phyloP scores from a whole-genome alignment of 116 monocot genomes.

The Iris pallida region DNA sequence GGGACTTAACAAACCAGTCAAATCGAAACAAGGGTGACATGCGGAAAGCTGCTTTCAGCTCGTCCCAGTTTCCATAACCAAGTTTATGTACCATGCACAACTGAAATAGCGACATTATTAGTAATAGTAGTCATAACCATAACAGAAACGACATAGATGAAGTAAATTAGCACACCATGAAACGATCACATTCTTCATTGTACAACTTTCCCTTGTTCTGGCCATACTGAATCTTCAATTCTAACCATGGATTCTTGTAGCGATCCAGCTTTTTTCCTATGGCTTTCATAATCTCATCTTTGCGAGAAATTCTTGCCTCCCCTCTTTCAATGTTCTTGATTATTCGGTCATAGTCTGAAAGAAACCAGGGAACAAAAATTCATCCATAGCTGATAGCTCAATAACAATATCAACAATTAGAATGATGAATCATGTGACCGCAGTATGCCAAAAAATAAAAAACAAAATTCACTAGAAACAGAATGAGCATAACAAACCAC shows the following conservation, averaged over 20 bases:
- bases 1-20: slow-evolving; percentile 99
- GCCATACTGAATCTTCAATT: slow-evolving; percentile 98
- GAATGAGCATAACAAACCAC: slow-evolving; percentile 34
- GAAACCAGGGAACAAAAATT: slow-evolving; percentile 2
- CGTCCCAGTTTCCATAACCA: slow-evolving; percentile 99
- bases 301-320: slow-evolving; percentile 90
- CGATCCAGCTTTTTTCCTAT: slow-evolving; percentile 92
- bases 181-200: slow-evolving; percentile 99
- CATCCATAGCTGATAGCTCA: too few species aligned
- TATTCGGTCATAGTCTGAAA: slow-evolving; percentile 87
- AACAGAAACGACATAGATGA: neutral
- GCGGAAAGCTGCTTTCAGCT: slow-evolving; percentile 87
- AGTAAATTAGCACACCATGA: slow-evolving; percentile 57
- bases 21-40: slow-evolving; percentile 93
- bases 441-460: neutral
- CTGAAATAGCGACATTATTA: slow-evolving; percentile 29
- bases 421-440: neutral
- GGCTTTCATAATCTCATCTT: slow-evolving; percentile 98
- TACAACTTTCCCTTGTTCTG: slow-evolving; percentile 98
- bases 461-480: neutral
- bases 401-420: too few species aligned
- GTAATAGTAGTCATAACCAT: neutral
- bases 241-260: slow-evolving; percentile 97
- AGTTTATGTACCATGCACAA: slow-evolving; percentile 98
- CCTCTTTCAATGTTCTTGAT: slow-evolving; percentile 98